Base-by-base conservation (phyloP, 352 stramenopile species). In the Phytopythium delawarense region DNA sequence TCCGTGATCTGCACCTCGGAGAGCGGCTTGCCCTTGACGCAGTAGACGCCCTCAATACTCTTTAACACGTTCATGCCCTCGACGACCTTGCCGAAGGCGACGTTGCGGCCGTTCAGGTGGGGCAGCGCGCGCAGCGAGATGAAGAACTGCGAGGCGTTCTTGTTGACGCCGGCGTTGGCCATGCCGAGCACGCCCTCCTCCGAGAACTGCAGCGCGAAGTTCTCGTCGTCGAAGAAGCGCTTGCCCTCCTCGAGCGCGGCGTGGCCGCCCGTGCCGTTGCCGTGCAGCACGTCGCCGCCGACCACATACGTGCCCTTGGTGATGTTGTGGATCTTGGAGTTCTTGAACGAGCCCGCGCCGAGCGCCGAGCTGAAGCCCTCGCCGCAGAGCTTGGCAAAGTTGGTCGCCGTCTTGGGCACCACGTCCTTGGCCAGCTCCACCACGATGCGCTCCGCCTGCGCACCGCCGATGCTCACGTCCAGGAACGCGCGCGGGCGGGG, bases 111-210 rank as follows among this genome's bases (percentile, higher is more conserved):
- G 69, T 96, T 93, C 51, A 96, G 71, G 70, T 96, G 87, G 32
- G 87, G 84, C 65, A 91, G 69, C 61, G 84, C 76, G 69, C 84
- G 71, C 46, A 94, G 75, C 62, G 85, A 98, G 66, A 99, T 99
- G 76, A 99, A 99, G 76, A 99, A 99, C 82, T 99, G 98, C 67
- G 88, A 98, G 7, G 97, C 97, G 79, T 99, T 99, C 50, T 98
- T 99, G 79, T 98, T 96, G 55, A 88, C 78, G 35, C 97, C 97
- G 37, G 87, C 86, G 76, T 99, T 99, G 39, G 98, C 98, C 98
- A 99, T 99, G 65, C 86, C 86, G 55, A 95, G 63, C 42, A 95
- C 86, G 51, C 86, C 86, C 60, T 88, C 71, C 64, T 95, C 84
- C 42, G 84, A 84, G 63, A 92, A 95, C 72, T 91, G 86, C 53